Evolutionary conservation across 2,329 filamentous ascomycete genomes (phyloP), one percentile per base, ranked within the genome.

Genomic region (Ceratocystis harringtonii): DNA sequence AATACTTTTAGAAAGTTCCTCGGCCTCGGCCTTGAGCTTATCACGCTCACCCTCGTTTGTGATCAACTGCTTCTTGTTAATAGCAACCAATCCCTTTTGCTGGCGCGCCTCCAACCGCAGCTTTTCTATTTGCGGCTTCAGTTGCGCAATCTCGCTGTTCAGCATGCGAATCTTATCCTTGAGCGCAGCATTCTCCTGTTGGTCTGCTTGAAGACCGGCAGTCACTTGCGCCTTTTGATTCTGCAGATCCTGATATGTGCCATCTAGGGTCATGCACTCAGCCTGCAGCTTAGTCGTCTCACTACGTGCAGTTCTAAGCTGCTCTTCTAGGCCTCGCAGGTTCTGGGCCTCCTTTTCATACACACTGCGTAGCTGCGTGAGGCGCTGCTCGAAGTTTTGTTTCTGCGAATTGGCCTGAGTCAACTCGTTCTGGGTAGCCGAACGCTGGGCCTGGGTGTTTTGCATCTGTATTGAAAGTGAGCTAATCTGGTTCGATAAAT

Each of bases 31-130:
- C 77, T 91, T 92, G 48, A 96, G 79, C 78, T 90, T 92, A 68
- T 97, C 92, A 41, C 89, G 84, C 74, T 97, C 92, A 61, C 83
- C 84, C 75, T 99, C 94, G 66, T 88, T 90, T 0, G 92, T 96
- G 44, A 87, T 84, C 68, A 97, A 79, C 76, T 99, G 94, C 78
- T 99, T 99, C 80, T 95, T 97, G 78, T 96, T 96, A 77, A 99
- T 99, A 55, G 94, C 92, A 36, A 95, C 92, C 69, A 97, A 80
- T 19, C 94, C 94, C 77, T 95, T 97, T 73, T 97, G 92, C 74
- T 97, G 94, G 52, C 94, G 86, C 30, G 91, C 91, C 70, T 96
- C 91, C 12, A 88, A 90, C 74, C 89, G 91, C 71, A 95, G 81
- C 78, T 96, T 97, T 74, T 99, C 94, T 63, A 99, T 84, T 70